phyloP scores from a whole-genome alignment of 2,329 filamentous ascomycete genomes.

The Cytospora mali region DNA sequence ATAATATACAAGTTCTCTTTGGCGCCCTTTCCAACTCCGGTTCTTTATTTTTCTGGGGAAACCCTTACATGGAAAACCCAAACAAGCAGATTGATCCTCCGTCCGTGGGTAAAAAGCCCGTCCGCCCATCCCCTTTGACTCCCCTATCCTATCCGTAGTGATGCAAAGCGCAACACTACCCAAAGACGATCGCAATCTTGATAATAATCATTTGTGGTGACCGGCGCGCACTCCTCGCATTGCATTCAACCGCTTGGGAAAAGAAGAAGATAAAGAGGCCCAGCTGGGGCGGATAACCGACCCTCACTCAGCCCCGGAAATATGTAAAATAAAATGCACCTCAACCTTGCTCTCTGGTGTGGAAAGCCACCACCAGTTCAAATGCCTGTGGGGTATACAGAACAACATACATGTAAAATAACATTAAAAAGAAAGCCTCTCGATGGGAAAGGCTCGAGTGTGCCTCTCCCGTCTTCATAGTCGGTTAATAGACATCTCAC shows the following conservation, averaged over 20 bases:
- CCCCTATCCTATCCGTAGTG: background rate
- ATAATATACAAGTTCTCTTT: constrained; percentile 22
- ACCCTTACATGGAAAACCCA: constrained; percentile 14
- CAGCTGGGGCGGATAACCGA: constrained; percentile 16
- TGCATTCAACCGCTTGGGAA: constrained; percentile 24
- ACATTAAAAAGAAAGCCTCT: constrained; percentile 9
- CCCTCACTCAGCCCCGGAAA: constrained; percentile 1
- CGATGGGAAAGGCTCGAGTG: constrained; percentile 10
- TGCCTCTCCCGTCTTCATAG: constrained; percentile 10
- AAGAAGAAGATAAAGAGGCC: constrained; percentile 9
- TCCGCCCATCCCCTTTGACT: background rate
- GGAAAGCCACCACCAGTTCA: constrained; percentile 23
- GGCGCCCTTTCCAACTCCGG: constrained; percentile 21
- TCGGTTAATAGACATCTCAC: background rate
- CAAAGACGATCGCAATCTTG: constrained; percentile 23
- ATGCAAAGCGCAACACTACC: constrained; percentile 13
- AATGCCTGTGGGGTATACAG: constrained; percentile 29
- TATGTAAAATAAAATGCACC: constrained; percentile 20
- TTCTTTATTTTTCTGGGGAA: constrained; percentile 2
- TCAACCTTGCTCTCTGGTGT: constrained; percentile 24
- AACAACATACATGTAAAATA: constrained; percentile 26
- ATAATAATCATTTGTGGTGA: constrained; percentile 12
- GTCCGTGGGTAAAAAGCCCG: background rate
- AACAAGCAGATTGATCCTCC: constrained; percentile 15
- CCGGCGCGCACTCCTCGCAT: constrained; percentile 12